Base-by-base conservation (phyloP, 768 basidiomycete species). In the Termitomyces sp. region DNA sequence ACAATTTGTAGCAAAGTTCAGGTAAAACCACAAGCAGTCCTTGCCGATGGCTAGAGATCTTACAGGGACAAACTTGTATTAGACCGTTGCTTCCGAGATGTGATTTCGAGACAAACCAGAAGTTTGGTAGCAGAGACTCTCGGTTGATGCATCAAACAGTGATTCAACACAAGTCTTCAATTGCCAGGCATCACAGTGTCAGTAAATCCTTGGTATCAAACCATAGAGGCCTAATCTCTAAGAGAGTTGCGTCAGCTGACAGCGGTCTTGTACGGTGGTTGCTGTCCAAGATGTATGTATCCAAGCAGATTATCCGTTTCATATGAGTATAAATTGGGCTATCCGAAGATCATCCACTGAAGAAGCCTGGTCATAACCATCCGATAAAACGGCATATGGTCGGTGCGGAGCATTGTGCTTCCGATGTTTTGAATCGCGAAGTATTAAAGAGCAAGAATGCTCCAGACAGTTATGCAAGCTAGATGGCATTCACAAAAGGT, bases 331-430 rank as follows among this genome's bases (percentile, higher is more conserved):
- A 14, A 52, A 30, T 44, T 40, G 10, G 8, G 20, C 38, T 53
- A 52, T 45, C 60, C 60, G 60, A 61, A 22, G 49, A 57, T 57
- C 48, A 24, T 46, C 60, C 59, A 56, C 36, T 24, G 13, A 50
- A 18, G 33, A 40, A 40, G 33, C 10, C 32, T 48, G 20, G 22
- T 44, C 43, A 49, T 32, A 20, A n/a, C 36, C 36, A 46, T 52
- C 73, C 72, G 74, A 73, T 61, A 63, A 69, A 72, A 68, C 62
- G 74, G 71, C 73, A 65, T 63, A 66, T 73, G 70, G 64, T 75
- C 74, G 74, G 74, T 49, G 55, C 30, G 16, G 26, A 26, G 30
- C 48, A 52, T 38, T 52, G 43, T 35, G 24, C 44, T 50, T 20
- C 44, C 13, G 43, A 14, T 56, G 57, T 56, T 54, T 46, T 35